Base-by-base conservation (phyloP, 2,329 filamentous ascomycete species). In the Sporothrix protearum region DNA sequence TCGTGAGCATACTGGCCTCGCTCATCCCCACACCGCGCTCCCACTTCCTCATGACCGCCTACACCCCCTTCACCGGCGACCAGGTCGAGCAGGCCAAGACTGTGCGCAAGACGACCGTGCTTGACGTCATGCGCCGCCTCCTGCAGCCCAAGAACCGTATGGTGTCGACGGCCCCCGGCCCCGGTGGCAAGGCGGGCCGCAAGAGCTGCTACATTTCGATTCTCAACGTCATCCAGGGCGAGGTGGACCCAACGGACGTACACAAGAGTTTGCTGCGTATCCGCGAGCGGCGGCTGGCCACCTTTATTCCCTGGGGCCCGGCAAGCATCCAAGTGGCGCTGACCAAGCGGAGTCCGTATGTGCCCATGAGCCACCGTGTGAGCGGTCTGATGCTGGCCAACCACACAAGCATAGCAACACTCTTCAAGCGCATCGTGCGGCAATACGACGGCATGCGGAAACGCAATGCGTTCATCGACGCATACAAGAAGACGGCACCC, bases 141-240 rank as follows among this genome's bases (percentile, higher is more conserved):
- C 85, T 99, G 72, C 96, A 99, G 82, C 96, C 96, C 51, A 99
- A 99, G 86, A 99, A 99, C 82, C 91, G 96, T 79, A 99, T 99
- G 96, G 96, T 99, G 61, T 97, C 94, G 30, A 97, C 96, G 28
- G 91, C 94, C 71, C 94, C 95, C 1, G 92, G 92, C 77, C 71
- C 66, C 7, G 71, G 71, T 59, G 73, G 73, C 71, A 75, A 75
- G 66, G 73, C 63, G 30, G 70, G 73, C 71, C 98, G 98, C 84
- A 96, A 93, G 84, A 97, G 94, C 83, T 99, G 96, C 84, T 99
- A 99, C 84, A 98, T 99, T 78, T 97, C 94, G 64, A 98, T 99
- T 76, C 85, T 99, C 74, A 98, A 99, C 81, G 97, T 99, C 77
- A 99, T 99, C 77, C 96, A 98, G 84, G 96, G 96, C 78, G 96